Conservation (phyloP, 1,284 basidiomycete species). For the Ustilago shanxiensis region DNA sequence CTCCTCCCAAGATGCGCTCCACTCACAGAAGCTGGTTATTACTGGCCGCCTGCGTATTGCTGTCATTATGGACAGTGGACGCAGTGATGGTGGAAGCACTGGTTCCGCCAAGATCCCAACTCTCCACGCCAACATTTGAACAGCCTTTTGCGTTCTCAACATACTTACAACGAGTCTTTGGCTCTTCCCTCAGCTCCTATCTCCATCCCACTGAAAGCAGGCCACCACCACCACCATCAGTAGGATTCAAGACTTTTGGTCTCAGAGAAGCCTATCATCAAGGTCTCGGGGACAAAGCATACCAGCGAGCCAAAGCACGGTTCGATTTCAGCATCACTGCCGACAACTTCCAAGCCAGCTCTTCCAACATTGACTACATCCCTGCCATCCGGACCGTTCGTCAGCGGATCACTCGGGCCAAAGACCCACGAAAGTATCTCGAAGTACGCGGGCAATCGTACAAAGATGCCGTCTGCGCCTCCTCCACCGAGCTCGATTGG, state of each 20-base stretch:
- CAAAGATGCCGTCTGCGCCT: slow-evolving; percentile 43
- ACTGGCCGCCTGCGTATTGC: slow-evolving; percentile 8
- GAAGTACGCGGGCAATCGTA: slow-evolving; percentile 47
- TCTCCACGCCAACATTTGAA: slow-evolving; percentile 11
- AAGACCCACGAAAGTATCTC: slow-evolving; percentile 39
- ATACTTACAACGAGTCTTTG: slow-evolving; percentile 26
- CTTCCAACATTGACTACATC: slow-evolving; percentile 25
- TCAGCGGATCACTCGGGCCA: slow-evolving; percentile 48
- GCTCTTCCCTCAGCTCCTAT: slow-evolving; percentile 9
- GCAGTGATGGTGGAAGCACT: slow-evolving; percentile 23
- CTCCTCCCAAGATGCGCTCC: slow-evolving; percentile 7
- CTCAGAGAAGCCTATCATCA: slow-evolving; percentile 51
- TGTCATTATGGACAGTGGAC: slow-evolving; percentile 14
- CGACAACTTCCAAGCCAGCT: slow-evolving; percentile 17
- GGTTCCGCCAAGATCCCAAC: slow-evolving; percentile 21
- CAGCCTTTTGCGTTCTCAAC: slow-evolving; percentile 32
- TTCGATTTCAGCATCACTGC: slow-evolving; percentile 46
- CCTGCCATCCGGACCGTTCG: slow-evolving; percentile 36
- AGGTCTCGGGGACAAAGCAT: slow-evolving; percentile 39
- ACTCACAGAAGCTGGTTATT: slow-evolving; percentile 13
- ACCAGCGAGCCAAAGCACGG: slow-evolving; percentile 29
- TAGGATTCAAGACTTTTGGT: slow-evolving; percentile 29
- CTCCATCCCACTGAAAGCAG: not conserved
- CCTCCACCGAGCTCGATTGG: slow-evolving; percentile 68
- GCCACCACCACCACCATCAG: not conserved